Conservation (phyloP, 2,329 filamentous ascomycete species). For the Aspergillus clavatus region DNA sequence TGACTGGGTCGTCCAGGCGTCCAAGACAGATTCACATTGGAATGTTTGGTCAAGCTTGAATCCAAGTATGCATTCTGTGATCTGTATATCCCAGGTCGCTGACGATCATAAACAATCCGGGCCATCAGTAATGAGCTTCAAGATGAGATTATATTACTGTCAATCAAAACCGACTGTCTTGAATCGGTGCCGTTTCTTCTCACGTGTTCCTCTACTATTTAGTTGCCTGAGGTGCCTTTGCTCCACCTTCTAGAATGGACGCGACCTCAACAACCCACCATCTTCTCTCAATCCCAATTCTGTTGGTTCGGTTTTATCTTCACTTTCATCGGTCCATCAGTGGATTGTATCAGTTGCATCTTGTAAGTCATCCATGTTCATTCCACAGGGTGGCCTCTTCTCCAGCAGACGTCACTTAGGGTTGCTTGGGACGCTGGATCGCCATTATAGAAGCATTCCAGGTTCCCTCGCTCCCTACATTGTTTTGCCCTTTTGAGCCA, state of each 20-base stretch:
- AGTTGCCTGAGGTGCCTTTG: constrained; percentile 1
- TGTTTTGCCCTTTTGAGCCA: constrained; percentile 11
- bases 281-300: background rate
- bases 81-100: background rate
- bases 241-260: constrained; percentile 5
- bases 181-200: background rate
- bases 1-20: background rate
- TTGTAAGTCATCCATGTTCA: constrained; percentile 6
- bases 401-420: background rate
- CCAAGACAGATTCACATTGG: background rate
- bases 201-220: background rate
- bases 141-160: too few relatives aligned
- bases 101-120: too few relatives aligned
- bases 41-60: background rate
- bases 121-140: too few relatives aligned
- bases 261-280: background rate
- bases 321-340: constrained; percentile 4
- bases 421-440: background rate
- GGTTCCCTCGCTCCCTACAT: constrained; percentile 16
- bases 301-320: background rate
- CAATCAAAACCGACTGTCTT: background rate
- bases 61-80: background rate
- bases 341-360: constrained; percentile 4
- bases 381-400: background rate
- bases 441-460: constrained; percentile 15